Percentiles rank a stretch among this genome's conserved stretches.
Evolutionary conservation across 176 grass and related monocot genomes (phyloP).

Genomic region (Musa acuminata): DNA sequence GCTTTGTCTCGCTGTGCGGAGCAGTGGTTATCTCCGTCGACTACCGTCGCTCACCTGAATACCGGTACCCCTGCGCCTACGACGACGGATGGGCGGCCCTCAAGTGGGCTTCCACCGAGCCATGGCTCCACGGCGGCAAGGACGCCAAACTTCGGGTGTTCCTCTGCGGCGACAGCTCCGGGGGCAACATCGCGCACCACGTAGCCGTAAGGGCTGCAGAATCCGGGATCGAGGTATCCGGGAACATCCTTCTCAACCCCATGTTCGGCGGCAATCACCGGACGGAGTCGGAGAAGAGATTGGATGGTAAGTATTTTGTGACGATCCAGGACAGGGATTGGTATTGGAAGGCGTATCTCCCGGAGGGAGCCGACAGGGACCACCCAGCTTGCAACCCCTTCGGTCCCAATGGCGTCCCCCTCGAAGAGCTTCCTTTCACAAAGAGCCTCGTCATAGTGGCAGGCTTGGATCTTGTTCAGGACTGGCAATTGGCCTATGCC

Average conservation of each 20-base stretch:
- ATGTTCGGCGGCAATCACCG: constrained; percentile 77
- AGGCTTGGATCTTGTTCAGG: constrained; percentile 68
- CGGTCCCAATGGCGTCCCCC: constrained; percentile 51
- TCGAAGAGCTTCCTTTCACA: constrained; percentile 48
- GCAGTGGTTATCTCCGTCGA: constrained; percentile 82
- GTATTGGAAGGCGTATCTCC: constrained; percentile 98
- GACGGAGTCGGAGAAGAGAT: constrained; percentile 67
- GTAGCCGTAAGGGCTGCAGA: constrained; percentile 59
- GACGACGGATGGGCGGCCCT: constrained; percentile 79
- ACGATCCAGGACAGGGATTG: constrained; percentile 90
- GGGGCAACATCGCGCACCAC: constrained; percentile 93
- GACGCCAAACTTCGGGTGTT: constrained; percentile 43
- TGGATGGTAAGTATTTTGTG: constrained; percentile 92
- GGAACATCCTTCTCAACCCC: constrained; percentile 84
- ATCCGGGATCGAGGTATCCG: constrained; percentile 49
- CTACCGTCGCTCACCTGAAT: constrained; percentile 77
- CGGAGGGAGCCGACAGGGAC: constrained; percentile 68
- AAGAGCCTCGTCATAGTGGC: constrained; percentile 92
- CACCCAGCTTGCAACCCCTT: constrained; percentile 87
- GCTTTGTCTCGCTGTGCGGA: constrained; percentile 53
- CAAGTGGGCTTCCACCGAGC: constrained; percentile 61
- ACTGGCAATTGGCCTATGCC: constrained; percentile 75
- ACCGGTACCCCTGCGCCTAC: constrained; percentile 81
- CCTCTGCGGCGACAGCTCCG: constrained; percentile 81
- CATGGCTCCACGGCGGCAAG: constrained; percentile 50